phyloP scores from a whole-genome alignment of 2,329 filamentous ascomycete genomes.

The Tothia fuscella region DNA sequence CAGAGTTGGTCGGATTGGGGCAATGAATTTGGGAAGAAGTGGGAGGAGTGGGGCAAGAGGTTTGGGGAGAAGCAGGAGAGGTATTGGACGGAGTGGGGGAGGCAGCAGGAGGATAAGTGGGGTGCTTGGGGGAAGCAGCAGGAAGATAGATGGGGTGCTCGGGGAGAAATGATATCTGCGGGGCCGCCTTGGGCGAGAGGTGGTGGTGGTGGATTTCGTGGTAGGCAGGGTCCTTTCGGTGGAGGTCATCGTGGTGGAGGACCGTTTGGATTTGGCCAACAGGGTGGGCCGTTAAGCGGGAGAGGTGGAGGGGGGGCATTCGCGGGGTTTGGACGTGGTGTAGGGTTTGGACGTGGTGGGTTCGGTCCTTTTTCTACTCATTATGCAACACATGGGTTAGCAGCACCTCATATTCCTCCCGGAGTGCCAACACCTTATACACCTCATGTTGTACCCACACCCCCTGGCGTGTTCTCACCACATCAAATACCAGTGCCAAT shows the following conservation, averaged over 20 bases:
- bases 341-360: too few species aligned
- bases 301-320: too few species aligned
- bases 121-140: slow-evolving; percentile 5
- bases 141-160: neutral
- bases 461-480: neutral
- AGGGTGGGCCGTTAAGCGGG: neutral
- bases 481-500: too few species aligned
- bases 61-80: slow-evolving; percentile 5
- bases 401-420: too few species aligned
- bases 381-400: too few species aligned
- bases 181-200: neutral
- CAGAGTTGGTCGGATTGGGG: slow-evolving; percentile 8
- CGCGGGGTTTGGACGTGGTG: too few species aligned
- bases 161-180: slow-evolving; percentile 2
- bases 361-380: neutral
- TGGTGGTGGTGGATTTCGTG: neutral
- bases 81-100: slow-evolving; percentile 3
- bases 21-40: slow-evolving; percentile 2
- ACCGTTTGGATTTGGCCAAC: neutral
- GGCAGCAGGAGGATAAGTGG: slow-evolving; percentile 3
- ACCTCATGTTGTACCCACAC: too few species aligned
- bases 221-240: neutral
- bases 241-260: neutral
- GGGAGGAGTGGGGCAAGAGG: slow-evolving; percentile 1
- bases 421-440: too few species aligned